Evolutionary conservation across 306 rosid species (phyloP).

Genomic region (Malus orientalis): DNA sequence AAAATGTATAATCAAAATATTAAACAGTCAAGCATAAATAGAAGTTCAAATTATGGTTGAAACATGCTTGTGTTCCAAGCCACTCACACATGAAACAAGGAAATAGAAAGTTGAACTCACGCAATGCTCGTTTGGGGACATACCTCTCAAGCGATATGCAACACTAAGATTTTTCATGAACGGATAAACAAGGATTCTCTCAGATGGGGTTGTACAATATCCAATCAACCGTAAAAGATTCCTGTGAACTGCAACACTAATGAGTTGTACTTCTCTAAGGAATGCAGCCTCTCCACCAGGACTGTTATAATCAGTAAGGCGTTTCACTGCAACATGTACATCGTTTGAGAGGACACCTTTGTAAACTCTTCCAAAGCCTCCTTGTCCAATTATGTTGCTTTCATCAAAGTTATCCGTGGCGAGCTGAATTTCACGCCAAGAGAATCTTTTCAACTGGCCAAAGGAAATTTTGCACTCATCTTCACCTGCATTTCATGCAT

Average conservation of each 20-base stretch:
- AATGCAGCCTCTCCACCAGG: constrained; percentile 97
- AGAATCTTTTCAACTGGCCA: constrained; percentile 75
- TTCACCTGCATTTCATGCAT: constrained; percentile 41
- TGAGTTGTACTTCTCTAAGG: constrained; percentile 74
- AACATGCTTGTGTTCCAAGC: background rate
- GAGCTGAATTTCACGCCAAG: constrained; percentile 74
- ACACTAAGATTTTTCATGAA: constrained; percentile 93
- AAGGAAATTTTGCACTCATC: constrained; percentile 57
- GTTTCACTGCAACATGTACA: constrained; percentile 74
- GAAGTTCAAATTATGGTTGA: background rate
- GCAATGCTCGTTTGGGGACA: background rate
- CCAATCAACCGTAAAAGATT: constrained; percentile 84
- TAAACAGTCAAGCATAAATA: background rate
- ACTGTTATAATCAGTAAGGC: constrained; percentile 64
- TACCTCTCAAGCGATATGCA: constrained; percentile 83
- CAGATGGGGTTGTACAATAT: constrained; percentile 63
- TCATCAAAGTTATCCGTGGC: constrained; percentile 79
- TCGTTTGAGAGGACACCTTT: constrained; percentile 70
- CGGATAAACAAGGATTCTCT: constrained; percentile 93
- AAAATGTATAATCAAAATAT: background rate
- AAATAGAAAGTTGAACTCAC: background rate
- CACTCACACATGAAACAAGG: no score
- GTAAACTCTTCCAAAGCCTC: constrained; percentile 96
- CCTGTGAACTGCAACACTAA: constrained; percentile 85
- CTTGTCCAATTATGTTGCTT: constrained; percentile 83